A percentile compares a stretch with the other conserved stretches of the same genome.
Evolutionary conservation across 345 rosid species (phyloP).

Genomic region (Noccaea caerulescens): DNA sequence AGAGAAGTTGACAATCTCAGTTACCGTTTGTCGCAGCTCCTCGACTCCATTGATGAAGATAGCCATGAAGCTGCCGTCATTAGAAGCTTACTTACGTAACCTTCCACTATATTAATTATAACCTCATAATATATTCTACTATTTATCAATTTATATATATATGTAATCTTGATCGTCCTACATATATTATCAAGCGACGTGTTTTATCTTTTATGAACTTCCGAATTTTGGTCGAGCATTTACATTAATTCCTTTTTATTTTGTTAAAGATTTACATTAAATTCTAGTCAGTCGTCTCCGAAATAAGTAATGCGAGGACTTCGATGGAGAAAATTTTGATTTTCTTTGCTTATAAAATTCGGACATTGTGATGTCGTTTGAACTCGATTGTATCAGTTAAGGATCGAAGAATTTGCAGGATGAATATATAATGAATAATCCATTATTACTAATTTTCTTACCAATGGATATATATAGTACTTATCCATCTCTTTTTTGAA

Average conservation of each 20-base stretch:
- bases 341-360: constrained; percentile 9
- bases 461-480: neutral
- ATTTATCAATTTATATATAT: constrained; percentile 18
- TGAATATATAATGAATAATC: neutral
- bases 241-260: constrained; percentile 6
- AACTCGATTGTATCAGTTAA: constrained; percentile 18
- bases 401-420: constrained; percentile 11
- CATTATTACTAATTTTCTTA: neutral
- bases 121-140: neutral
- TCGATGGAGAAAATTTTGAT: neutral
- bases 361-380: neutral
- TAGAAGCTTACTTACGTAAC: constrained; percentile 74
- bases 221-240: neutral
- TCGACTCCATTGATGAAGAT: constrained; percentile 66
- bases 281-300: constrained; percentile 7
- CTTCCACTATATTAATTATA: constrained; percentile 9
- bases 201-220: constrained; percentile 13
- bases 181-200: constrained; percentile 38
- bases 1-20: constrained; percentile 76
- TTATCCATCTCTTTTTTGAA: neutral
- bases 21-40: constrained; percentile 66
- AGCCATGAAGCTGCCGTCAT: constrained; percentile 75
- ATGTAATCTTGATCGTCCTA: constrained; percentile 33
- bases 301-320: constrained; percentile 10
- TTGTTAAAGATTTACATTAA: constrained; percentile 12